Percentiles rank a stretch among this genome's conserved stretches.
These are phyloP conservation scores for Kluyveromyces lactis DNA, from an alignment of 805 yeast species.

Conservation along the genomic window DNA sequence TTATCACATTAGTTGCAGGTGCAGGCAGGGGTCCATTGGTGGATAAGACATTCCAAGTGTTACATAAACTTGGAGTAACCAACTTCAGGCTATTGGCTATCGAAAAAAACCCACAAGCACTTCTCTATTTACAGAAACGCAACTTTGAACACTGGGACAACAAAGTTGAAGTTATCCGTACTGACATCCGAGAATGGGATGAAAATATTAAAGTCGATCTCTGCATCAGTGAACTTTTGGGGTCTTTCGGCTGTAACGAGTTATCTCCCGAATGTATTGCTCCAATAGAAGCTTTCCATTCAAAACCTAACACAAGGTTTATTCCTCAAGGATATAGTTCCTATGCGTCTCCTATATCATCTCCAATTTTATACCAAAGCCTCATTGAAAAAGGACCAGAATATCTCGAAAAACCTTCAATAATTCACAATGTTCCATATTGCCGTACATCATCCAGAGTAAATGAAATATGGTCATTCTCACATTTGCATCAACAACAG, in stretches of 20 bases:
- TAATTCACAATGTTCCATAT: conserved; percentile 35
- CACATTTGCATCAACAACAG: conserved; percentile 36
- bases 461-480: conserved; percentile 52
- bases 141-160: conserved; percentile 47
- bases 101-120: conserved; percentile 65
- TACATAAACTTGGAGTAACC: conserved; percentile 25
- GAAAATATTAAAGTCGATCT: conserved; percentile 39
- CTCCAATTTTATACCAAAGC: conserved; percentile 42
- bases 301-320: conserved; percentile 39
- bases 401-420: conserved; percentile 38
- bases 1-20: conserved; percentile 58
- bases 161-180: conserved; percentile 41
- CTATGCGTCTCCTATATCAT: conserved; percentile 56
- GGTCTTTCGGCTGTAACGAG: conserved; percentile 92
- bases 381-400: conserved; percentile 16
- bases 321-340: conserved; percentile 56
- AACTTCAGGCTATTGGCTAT: conserved; percentile 43
- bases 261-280: conserved; percentile 73
- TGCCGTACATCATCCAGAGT: conserved; percentile 39
- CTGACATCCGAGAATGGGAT: conserved; percentile 52
- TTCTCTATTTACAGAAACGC: conserved; percentile 39
- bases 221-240: conserved; percentile 73
- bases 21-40: conserved; percentile 87
- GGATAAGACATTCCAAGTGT: conserved; percentile 39
- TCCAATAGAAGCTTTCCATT: conserved; percentile 34